These are phyloP conservation scores for Globisporangium spiculum DNA, from an alignment of 352 stramenopile genomes.

Conservation along the genomic window DNA sequence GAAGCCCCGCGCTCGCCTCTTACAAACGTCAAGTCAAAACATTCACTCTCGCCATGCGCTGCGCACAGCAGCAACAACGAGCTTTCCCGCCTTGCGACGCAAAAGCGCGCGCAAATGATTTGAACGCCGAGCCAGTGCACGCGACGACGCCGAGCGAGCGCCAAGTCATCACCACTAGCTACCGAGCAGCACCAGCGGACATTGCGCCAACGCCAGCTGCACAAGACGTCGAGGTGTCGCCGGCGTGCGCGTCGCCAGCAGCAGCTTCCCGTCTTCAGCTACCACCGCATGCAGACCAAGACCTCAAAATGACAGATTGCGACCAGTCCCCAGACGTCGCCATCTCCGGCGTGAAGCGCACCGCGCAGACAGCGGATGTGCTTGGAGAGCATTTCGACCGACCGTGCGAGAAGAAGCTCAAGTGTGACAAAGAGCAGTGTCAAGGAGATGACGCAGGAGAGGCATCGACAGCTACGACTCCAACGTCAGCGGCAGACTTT, in stretches of 20 bases:
- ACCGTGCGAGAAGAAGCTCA: slow-evolving; percentile 48
- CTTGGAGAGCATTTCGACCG: slow-evolving; percentile 13
- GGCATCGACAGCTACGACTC: slow-evolving; percentile 4
- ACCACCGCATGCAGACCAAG: not conserved
- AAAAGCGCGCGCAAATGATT: slow-evolving; percentile 16
- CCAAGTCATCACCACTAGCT: not conserved
- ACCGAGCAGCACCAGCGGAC: not conserved
- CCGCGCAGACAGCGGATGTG: slow-evolving; percentile 6
- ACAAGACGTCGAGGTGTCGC: not conserved
- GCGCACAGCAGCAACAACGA: not conserved
- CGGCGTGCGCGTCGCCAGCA: not conserved
- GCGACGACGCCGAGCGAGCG: not conserved
- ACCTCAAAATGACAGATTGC: slow-evolving; percentile 1
- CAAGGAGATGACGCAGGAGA: slow-evolving; percentile 5
- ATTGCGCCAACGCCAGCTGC: not conserved
- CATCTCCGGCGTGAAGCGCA: not conserved
- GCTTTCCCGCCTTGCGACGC: not conserved
- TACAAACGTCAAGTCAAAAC: slow-evolving; percentile 18
- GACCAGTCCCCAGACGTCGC: not conserved
- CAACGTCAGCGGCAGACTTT: not conserved
- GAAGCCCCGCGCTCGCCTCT: not conserved
- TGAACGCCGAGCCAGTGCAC: not conserved
- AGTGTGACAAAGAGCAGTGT: slow-evolving; percentile 20
- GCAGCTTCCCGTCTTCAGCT: not conserved
- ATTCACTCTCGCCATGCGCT: slow-evolving; percentile 3